phyloP scores from a whole-genome alignment of 148 eudicot species.

The Cornus florida region DNA sequence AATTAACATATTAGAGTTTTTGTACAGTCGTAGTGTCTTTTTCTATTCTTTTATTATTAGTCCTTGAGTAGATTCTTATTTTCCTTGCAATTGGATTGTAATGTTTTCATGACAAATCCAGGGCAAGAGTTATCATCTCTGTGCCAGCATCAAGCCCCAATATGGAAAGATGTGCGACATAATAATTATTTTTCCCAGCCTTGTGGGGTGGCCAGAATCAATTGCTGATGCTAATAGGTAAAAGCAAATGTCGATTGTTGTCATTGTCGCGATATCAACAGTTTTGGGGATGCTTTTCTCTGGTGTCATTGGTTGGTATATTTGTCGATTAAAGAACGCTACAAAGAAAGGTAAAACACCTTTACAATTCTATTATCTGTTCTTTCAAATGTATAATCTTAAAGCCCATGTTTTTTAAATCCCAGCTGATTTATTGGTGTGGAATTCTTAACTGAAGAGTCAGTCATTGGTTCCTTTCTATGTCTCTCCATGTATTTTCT shows the following conservation, averaged over 20 bases:
- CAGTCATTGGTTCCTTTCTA: neutral
- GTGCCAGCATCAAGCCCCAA: no score
- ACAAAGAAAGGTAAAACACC: neutral
- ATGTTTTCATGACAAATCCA: no score
- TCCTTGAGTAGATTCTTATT: no score
- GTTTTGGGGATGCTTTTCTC: neutral
- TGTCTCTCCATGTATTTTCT: neutral
- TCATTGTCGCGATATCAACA: neutral
- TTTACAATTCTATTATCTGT: neutral
- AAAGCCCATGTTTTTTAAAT: neutral
- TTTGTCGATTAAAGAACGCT: neutral
- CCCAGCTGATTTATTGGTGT: neutral
- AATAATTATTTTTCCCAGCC: neutral
- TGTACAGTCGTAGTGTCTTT: no score
- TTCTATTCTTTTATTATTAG: no score
- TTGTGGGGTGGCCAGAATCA: neutral
- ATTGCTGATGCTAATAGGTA: neutral
- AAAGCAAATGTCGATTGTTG: neutral
- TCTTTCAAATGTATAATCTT: neutral
- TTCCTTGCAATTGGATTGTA: no score
- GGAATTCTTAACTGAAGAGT: neutral
- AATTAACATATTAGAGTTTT: no score
- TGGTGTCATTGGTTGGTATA: neutral
- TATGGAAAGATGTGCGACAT: no score
- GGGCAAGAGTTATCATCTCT: no score